Conservation (phyloP, 1,139 yeast genomes). For the Casaregolazyma suthepensis region DNA sequence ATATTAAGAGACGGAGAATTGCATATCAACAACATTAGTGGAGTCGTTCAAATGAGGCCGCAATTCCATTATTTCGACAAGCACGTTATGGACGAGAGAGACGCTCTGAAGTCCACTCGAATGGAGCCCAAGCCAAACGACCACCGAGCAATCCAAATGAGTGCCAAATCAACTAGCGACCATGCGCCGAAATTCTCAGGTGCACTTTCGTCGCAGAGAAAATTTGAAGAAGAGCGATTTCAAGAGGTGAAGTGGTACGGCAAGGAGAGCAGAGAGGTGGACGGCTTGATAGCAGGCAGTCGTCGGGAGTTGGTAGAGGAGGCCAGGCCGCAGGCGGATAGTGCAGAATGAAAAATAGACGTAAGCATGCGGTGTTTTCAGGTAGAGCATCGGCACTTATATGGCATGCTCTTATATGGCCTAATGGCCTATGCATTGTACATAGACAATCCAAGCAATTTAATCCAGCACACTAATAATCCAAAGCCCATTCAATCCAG, state of each 20-base stretch:
- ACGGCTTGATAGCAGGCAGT: conserved; percentile 5
- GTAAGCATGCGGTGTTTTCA: too few species aligned
- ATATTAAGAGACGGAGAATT: conserved; percentile 45
- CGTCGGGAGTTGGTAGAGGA: background rate
- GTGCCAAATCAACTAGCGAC: conserved; percentile 63
- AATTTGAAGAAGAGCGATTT: conserved; percentile 70
- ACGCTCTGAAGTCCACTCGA: conserved; percentile 31
- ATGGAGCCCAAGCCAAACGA: conserved; percentile 36
- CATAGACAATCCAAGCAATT: background rate
- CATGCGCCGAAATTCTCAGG: conserved; percentile 66
- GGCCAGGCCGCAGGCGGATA: background rate
- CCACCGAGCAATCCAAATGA: conserved; percentile 64
- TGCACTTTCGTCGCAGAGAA: conserved; percentile 66
- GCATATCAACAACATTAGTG: conserved; percentile 59
- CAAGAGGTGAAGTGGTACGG: conserved; percentile 45
- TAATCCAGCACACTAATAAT: too few species aligned
- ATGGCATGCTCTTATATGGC: too few species aligned
- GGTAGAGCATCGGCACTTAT: too few species aligned
- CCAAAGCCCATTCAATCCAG: conserved; percentile 49
- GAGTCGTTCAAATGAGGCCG: conserved; percentile 76
- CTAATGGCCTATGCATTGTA: background rate
- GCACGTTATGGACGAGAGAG: conserved; percentile 28
- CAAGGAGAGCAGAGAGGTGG: conserved; percentile 36
- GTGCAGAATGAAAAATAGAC: too few species aligned
- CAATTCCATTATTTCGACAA: conserved; percentile 64